Percentiles rank a stretch among this genome's conserved stretches.
These are phyloP conservation scores for Pneumocystis sp. DNA, from an alignment of 1,139 yeast genomes.

Conservation along the genomic window DNA sequence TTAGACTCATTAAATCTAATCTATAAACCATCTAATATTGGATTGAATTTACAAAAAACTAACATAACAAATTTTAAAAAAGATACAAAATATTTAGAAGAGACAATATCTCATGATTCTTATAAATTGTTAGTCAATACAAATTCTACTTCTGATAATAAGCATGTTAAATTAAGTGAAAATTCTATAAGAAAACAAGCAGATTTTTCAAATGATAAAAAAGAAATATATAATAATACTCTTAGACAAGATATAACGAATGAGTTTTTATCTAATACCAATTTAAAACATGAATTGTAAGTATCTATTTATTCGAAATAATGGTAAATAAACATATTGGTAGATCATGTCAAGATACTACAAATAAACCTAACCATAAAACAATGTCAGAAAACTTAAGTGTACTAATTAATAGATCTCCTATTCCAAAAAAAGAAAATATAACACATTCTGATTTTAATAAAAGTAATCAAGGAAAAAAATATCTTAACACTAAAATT, in stretches of 20 bases:
- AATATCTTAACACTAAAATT: not conserved
- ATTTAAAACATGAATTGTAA: not conserved
- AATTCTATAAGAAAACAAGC: not conserved
- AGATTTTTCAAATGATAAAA: not conserved
- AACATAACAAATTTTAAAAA: not conserved
- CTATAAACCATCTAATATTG: not conserved
- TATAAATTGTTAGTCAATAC: not conserved
- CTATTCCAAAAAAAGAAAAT: not conserved
- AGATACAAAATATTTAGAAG: not conserved
- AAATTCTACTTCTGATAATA: not conserved
- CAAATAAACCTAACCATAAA: not conserved
- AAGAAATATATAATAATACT: not conserved
- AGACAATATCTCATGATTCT: not conserved
- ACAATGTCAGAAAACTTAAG: not conserved
- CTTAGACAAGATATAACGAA: not conserved
- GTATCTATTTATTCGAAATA: not conserved
- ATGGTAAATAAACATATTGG: not conserved
- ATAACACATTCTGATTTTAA: not conserved
- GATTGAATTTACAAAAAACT: not conserved
- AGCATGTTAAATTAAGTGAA: not conserved
- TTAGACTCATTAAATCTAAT: not conserved
- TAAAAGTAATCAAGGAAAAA: not conserved
- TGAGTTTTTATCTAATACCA: not conserved
- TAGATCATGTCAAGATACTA: not conserved
- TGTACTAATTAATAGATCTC: not conserved